phyloP scores from a whole-genome alignment of 108 stramenopile species.

The Pseudonitzschia pungens region DNA sequence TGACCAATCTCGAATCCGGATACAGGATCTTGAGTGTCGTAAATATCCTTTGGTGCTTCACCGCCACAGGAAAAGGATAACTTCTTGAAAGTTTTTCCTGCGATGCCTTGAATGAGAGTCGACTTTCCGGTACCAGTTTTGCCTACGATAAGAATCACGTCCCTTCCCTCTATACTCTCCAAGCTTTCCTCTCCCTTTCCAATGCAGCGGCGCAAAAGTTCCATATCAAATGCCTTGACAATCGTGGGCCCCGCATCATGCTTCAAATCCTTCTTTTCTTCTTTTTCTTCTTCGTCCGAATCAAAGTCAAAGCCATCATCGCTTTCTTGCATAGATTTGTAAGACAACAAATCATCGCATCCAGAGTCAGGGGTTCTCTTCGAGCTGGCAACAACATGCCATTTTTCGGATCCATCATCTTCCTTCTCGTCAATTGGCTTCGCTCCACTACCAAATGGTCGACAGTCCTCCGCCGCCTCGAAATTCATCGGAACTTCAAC shows the following conservation, averaged over 20 bases:
- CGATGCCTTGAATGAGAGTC: constrained; percentile 55
- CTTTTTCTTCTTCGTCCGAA: constrained; percentile 8
- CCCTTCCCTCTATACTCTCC: constrained; percentile 40
- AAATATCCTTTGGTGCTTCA: constrained; percentile 38
- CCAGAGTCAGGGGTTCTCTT: too few species aligned
- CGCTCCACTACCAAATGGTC: not conserved
- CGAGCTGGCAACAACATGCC: not conserved
- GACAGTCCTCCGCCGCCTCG: too few species aligned
- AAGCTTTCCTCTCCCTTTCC: constrained; percentile 38
- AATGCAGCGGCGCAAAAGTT: constrained; percentile 41
- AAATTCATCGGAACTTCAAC: too few species aligned
- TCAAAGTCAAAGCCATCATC: constrained; percentile 13
- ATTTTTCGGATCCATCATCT: not conserved
- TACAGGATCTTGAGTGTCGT: constrained; percentile 47
- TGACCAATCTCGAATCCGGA: constrained; percentile 59
- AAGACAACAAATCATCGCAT: constrained; percentile 5
- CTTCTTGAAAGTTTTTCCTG: constrained; percentile 47
- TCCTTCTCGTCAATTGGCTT: not conserved
- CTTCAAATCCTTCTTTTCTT: not conserved
- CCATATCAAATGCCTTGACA: constrained; percentile 43
- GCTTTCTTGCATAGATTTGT: too few species aligned
- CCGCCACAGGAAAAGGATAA: constrained; percentile 29
- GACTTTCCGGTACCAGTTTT: constrained; percentile 57
- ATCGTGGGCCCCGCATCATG: not conserved
- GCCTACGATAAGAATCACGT: constrained; percentile 48